These are phyloP conservation scores for Pythium utonaiense DNA, from an alignment of 352 stramenopile species.

Conservation along the genomic window DNA sequence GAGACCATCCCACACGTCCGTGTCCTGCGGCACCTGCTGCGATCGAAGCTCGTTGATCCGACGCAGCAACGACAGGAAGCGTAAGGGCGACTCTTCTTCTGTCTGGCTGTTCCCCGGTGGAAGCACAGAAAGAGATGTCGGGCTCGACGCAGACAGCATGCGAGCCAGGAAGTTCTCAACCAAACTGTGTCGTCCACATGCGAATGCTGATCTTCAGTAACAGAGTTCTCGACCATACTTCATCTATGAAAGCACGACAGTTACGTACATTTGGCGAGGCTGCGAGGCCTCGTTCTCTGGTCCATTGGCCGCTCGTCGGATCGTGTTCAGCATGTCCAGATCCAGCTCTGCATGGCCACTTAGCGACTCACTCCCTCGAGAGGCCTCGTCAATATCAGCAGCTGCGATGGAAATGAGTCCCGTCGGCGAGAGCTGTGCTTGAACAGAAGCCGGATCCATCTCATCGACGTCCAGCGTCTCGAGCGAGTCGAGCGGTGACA, in stretches of 20 bases:
- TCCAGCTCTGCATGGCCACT: constrained; percentile 50
- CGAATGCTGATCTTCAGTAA: no score
- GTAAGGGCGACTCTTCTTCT: constrained; percentile 36
- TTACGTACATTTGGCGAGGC: constrained; percentile 17
- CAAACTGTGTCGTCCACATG: no score
- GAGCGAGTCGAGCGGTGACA: constrained; percentile 22
- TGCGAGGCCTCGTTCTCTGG: background rate
- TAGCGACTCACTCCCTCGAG: constrained; percentile 23
- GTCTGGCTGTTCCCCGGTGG: constrained; percentile 19
- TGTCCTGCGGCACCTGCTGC: constrained; percentile 53
- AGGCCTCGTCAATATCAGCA: constrained; percentile 75
- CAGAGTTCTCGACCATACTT: no score
- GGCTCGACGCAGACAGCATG: constrained; percentile 10
- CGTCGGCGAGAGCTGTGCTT: constrained; percentile 60
- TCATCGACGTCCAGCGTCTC: constrained; percentile 47
- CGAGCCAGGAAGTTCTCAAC: constrained; percentile 28
- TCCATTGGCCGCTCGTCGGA: constrained; percentile 28
- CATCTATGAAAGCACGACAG: no score
- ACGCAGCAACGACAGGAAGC: constrained; percentile 71
- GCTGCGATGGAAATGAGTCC: constrained; percentile 82
- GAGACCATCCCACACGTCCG: constrained; percentile 65
- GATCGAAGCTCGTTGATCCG: constrained; percentile 84
- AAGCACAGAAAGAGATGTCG: constrained; percentile 25
- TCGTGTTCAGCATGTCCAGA: constrained; percentile 54
- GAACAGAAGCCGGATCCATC: constrained; percentile 39